Base-by-base conservation (phyloP, 1,284 basidiomycete species). In the Mycena citricolor region DNA sequence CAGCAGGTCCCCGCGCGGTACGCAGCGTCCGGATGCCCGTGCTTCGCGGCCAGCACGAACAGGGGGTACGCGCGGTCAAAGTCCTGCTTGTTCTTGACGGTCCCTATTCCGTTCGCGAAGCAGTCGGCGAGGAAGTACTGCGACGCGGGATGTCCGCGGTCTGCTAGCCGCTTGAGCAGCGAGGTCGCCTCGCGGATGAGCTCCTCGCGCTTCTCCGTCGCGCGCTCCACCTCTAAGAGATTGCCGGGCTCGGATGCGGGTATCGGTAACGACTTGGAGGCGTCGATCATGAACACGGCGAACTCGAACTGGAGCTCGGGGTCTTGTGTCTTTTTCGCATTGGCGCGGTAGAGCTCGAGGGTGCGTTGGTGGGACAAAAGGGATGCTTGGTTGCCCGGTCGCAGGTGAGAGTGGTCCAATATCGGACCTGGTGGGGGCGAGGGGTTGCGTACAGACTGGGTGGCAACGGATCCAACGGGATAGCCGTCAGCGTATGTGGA, bases 121-220 rank as follows among this genome's bases (percentile, higher is more conserved):
- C 94, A 97, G 70, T 99, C 95, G 17, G 93, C 95, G 51, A 98
- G 78, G 67, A 97, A 95, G 72, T 97, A 98, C 66, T 98, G 94
- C 1, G 92, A 91, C 56, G 93, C 83, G 33, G 90, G 83, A 65
- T 97, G 94, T 1, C 95, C 94, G 45, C 95, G 77, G 65, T 97
- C 92, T 1, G 94, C 94, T 44, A 95, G 83, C 32, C 86, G 84
- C 61, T 94, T 94, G 50, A 98, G 79, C 37, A 98, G 74, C 0
- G 76, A 69, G 10, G 83, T 88, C 4, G 94, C 94, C 68, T 98
- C 95, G 44, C 83, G 82, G 55, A 91, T 71, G 57, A 95, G 78
- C 54, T 89, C 90, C 54, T 94, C 90, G 47, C 86, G 81, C 69
- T 92, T 94, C 64, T 86, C 80, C 20, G 79, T 60, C 2, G 84